Conservation (phyloP, 176 grass and related monocot species). For the Ampelocalamus luodianensis region DNA sequence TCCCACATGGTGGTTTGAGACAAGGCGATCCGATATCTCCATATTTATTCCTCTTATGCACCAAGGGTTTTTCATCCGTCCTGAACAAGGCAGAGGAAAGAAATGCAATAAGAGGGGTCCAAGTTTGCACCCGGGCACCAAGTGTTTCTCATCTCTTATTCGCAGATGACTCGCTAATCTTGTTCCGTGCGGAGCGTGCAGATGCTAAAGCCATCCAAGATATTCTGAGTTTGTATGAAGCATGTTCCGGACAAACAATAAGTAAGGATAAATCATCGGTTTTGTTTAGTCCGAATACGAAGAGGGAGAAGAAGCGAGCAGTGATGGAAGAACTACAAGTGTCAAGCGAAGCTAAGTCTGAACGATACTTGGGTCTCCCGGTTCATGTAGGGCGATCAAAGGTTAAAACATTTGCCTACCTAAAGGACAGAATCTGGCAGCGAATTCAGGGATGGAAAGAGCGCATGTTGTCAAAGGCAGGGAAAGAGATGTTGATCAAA, state of each 20-base stretch:
- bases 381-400: background rate
- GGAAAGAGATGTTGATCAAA: background rate
- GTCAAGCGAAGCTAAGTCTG: background rate
- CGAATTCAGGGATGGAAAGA: background rate
- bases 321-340: background rate
- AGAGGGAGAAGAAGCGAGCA: background rate
- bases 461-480: background rate
- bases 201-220: background rate
- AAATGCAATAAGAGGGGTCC: too few species aligned
- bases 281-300: background rate
- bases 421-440: background rate
- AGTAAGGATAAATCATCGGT: background rate
- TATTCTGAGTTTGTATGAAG: background rate
- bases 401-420: background rate
- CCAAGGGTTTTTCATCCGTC: background rate
- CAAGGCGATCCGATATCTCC: background rate
- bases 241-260: background rate
- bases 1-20: too few species aligned
- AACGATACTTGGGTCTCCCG: background rate
- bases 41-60: background rate
- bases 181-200: background rate
- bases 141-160: background rate
- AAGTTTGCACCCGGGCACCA: background rate
- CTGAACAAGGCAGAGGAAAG: background rate
- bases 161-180: background rate